Evolutionary conservation across 768 basidiomycete genomes (phyloP), one percentile per base, ranked within the genome.

Genomic region (Pulveroboletus frians): DNA sequence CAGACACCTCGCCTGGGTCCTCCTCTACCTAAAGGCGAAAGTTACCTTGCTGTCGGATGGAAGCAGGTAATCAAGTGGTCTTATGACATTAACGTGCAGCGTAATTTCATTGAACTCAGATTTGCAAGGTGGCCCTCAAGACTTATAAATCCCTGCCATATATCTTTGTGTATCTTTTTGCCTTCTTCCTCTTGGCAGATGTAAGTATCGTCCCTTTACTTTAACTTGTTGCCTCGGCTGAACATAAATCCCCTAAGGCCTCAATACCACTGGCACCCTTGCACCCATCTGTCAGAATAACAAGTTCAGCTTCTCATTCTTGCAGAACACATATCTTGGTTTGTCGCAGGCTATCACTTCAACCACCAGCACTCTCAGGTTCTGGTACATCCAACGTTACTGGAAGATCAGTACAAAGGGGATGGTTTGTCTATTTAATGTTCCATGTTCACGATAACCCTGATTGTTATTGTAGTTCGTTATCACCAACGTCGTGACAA

Each of bases 1-100:
- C 91, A 93, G 63, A 78, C 88, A 59, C 86, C 83, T n/a, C 81
- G 91, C 9, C 84, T 86, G 3, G 91, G 91, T 0, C 87, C 89
- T 45, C 69, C 81, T 11, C 70, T 93, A 18, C 91, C 91, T 0
- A 83, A 83, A 55, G 83, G 83, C 42, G 82, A 90, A 54, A 76
- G 67, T 50, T 92, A 92, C 58, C 52, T 91, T 23, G 88, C 88
- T 0, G 78, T 93, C 39, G 91, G 91, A 37, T 92, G 86, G 85
- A 90, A 87, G 61, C 88, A 91, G 73, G 85, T 81, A 49, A 59
- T 2, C 23, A 36, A 11, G n/a, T 10, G 17, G 0, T 34, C 38
- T 40, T 29, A 14, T 39, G 27, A 17, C 17, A 11, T 7, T 13
- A 31, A 26, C 23, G 30, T 4, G n/a, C 11, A 29, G 23, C 32